Evolutionary conservation across 2,329 filamentous ascomycete genomes (phyloP).

Genomic region (Xylariaceae sp.): DNA sequence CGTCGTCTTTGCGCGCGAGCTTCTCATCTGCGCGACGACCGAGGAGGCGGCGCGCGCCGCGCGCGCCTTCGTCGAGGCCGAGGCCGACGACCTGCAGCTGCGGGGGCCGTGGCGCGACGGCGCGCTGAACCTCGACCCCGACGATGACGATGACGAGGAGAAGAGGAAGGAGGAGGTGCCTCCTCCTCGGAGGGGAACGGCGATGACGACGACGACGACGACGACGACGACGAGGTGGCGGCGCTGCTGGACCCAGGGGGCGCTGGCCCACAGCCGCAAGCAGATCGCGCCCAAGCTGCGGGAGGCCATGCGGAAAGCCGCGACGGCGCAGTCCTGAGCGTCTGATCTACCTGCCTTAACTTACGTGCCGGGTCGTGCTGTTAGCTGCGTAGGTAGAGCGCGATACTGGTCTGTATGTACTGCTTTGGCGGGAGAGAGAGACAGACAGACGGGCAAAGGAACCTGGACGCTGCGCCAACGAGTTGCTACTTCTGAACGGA

Average conservation of each 20-base stretch:
- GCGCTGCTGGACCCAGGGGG: slow-evolving; percentile 60
- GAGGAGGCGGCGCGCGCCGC: slow-evolving; percentile 41
- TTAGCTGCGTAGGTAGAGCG: too few species aligned
- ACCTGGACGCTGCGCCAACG: too few species aligned
- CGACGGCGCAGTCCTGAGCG: too few species aligned
- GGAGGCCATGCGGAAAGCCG: slow-evolving; percentile 49
- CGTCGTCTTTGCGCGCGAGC: slow-evolving; percentile 61
- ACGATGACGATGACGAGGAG: slow-evolving; percentile 18
- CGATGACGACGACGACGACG: slow-evolving; percentile 12
- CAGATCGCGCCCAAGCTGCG: slow-evolving; percentile 62
- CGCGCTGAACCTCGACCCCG: slow-evolving; percentile 20
- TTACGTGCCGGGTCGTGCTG: too few species aligned
- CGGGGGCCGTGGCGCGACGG: slow-evolving; percentile 46
- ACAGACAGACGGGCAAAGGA: too few species aligned
- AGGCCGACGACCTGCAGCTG: slow-evolving; percentile 45
- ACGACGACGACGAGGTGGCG: slow-evolving; percentile 35
- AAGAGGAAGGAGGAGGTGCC: slow-evolving; percentile 43
- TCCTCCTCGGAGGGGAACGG: too few species aligned
- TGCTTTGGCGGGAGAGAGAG: too few species aligned
- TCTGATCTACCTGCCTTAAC: too few species aligned
- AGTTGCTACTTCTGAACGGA: too few species aligned
- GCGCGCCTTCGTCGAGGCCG: slow-evolving; percentile 43
- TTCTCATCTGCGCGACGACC: slow-evolving; percentile 58
- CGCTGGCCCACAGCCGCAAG: slow-evolving; percentile 55
- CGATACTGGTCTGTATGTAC: too few species aligned